A percentile compares a stretch with the other conserved stretches of the same genome.
Evolutionary conservation across 768 basidiomycete species (phyloP).

Genomic region (Suillus lakei): DNA sequence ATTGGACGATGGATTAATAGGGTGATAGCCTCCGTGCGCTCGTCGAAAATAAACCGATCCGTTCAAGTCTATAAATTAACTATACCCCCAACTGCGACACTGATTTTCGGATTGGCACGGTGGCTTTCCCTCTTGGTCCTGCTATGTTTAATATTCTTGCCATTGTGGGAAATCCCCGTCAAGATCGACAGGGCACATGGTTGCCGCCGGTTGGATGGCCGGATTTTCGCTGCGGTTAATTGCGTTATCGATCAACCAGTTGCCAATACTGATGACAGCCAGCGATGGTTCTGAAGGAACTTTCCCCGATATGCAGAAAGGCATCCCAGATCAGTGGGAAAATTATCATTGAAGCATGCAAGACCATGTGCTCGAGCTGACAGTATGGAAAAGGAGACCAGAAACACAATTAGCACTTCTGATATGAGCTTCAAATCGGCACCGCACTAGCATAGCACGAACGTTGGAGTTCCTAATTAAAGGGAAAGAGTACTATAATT

Average conservation of each 20-base stretch:
- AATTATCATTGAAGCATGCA: not conserved
- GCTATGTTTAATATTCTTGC: slow-evolving; percentile 6
- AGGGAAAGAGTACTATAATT: slow-evolving; percentile 4
- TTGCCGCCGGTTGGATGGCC: slow-evolving; percentile 12
- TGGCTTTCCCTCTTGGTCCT: slow-evolving; percentile 4
- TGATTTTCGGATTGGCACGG: slow-evolving; percentile 29
- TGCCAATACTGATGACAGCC: not conserved
- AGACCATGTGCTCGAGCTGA: slow-evolving; percentile 3
- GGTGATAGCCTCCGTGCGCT: not conserved
- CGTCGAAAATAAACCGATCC: slow-evolving; percentile 1
- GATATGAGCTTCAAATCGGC: slow-evolving; percentile 11
- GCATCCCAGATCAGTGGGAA: slow-evolving; percentile 1
- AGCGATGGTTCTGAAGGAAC: not conserved
- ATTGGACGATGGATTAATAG: not conserved
- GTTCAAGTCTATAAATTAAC: slow-evolving; percentile 7
- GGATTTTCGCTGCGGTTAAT: slow-evolving; percentile 7
- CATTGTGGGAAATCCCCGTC: slow-evolving; percentile 9
- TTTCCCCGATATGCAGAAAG: not conserved
- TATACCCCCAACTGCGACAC: slow-evolving; percentile 10
- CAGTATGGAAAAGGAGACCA: slow-evolving; percentile 4
- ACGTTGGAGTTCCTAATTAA: slow-evolving; percentile 3
- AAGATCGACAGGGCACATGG: slow-evolving; percentile 16
- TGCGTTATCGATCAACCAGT: slow-evolving; percentile 8
- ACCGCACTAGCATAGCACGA: slow-evolving; percentile 28
- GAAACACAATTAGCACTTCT: slow-evolving; percentile 2